Evolutionary conservation across 1,284 basidiomycete genomes (phyloP), one percentile per base, ranked within the genome.

Genomic region (Mycosarcoma mackinlayi): DNA sequence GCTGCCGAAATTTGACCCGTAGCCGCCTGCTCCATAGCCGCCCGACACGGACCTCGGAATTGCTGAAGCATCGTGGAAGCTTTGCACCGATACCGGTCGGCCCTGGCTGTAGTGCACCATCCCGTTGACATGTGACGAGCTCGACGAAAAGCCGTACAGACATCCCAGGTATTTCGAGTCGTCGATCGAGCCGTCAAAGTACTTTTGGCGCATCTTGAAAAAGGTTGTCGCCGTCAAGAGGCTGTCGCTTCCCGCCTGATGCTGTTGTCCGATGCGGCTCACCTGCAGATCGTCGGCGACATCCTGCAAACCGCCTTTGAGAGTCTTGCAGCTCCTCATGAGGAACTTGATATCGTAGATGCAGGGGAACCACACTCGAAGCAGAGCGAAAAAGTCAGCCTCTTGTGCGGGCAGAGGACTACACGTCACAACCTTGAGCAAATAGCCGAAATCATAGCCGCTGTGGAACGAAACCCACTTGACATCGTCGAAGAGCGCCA

Each of bases 381-480:
- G 87, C 46, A 92, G 87, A 48, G 92, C 88, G 83, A 98, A 97
- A 85, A 98, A 98, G 18, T 89, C 88, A 68, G 91, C 89, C 85
- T 99, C 96, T 23, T 89, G 89, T 25, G 90, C 88, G 3, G 96
- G 96, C 65, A 98, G 85, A 39, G 93, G 91, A 77, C 90, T 86
- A 71, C 89, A 91, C 1, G 94, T 97, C 46, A 99, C 88, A 48
- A 98, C 88, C 83, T 96, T 96, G 84, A 99, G 89, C 75, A 98
- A 91, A 83, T 98, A 99, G 19, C 96, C 95, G 85, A 99, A 98
- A 84, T 99, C 95, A 84, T 98, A 98, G 28, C 95, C 96, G 82
- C 94, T 97, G 83, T 98, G 96, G 84, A 98, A 99, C 19, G 93
- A 94, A 80, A 98, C 91, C 96, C 96, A 99, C 84, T 88, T 94